Conservation (phyloP, 257 asterid species). For the Lycium ferocissimum region DNA sequence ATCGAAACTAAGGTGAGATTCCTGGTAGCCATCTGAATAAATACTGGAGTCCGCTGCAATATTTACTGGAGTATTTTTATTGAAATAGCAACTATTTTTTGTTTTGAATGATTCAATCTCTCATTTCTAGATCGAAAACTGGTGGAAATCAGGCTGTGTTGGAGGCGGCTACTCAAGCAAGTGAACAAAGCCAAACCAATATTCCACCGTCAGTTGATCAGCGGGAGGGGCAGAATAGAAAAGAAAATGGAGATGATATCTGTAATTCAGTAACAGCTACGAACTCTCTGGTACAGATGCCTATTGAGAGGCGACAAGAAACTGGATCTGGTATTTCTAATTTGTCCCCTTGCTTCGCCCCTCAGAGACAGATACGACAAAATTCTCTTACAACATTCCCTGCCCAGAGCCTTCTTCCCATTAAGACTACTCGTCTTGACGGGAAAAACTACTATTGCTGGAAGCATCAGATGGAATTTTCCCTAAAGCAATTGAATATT, state of each 20-base stretch:
- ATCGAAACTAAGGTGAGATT: slow-evolving; percentile 44
- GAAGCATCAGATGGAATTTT: slow-evolving; percentile 67
- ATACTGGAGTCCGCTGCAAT: not conserved
- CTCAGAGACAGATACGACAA: slow-evolving; percentile 35
- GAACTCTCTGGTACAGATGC: slow-evolving; percentile 36
- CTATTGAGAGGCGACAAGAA: slow-evolving; percentile 31
- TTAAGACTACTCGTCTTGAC: slow-evolving; percentile 61
- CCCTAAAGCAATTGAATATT: slow-evolving; percentile 59
- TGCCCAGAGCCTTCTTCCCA: slow-evolving; percentile 46
- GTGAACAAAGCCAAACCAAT: slow-evolving; percentile 42
- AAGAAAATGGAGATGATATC: not conserved
- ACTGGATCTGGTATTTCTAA: slow-evolving; percentile 31
- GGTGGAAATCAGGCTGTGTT: slow-evolving; percentile 42
- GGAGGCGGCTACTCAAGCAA: slow-evolving; percentile 32
- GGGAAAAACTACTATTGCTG: slow-evolving; percentile 70
- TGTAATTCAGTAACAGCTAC: not conserved
- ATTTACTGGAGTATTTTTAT: too few relatives aligned
- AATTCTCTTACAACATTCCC: slow-evolving; percentile 29
- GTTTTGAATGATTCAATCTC: not conserved
- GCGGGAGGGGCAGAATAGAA: slow-evolving; percentile 28
- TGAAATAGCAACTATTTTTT: too few relatives aligned
- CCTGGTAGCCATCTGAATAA: not conserved
- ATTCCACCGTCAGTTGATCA: slow-evolving; percentile 34
- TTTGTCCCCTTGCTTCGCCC: slow-evolving; percentile 36
- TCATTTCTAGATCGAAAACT: slow-evolving; percentile 42